Percentiles rank a stretch among this genome's conserved stretches.
Conservation (phyloP, 1,284 basidiomycete genomes). For the Naganishia albida region DNA sequence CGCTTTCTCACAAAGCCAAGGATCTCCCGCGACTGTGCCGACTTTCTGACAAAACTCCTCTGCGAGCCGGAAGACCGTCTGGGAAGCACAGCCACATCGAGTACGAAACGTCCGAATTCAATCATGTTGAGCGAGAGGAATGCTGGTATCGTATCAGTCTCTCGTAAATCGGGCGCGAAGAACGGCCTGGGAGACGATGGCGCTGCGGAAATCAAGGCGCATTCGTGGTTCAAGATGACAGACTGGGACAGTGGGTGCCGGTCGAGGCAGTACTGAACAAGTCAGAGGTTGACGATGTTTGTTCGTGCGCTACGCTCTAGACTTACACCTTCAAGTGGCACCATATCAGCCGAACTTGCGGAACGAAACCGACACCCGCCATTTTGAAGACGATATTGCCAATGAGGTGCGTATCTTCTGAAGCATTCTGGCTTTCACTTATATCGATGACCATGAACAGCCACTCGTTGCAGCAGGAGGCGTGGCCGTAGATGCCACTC, state of each 20-base stretch:
- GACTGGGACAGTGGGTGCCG: slow-evolving; percentile 65
- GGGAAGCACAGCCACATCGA: slow-evolving; percentile 68
- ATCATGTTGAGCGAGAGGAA: slow-evolving; percentile 25
- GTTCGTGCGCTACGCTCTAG: slow-evolving; percentile 3
- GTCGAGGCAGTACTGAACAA: neutral
- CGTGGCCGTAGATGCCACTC: slow-evolving; percentile 74
- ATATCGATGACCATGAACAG: slow-evolving; percentile 52
- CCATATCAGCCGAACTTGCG: slow-evolving; percentile 84
- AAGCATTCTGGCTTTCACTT: slow-evolving; percentile 1
- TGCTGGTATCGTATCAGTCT: neutral
- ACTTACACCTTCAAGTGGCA: slow-evolving; percentile 56
- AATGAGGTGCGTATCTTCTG: slow-evolving; percentile 66
- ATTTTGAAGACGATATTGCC: slow-evolving; percentile 91
- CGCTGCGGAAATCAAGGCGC: slow-evolving; percentile 82
- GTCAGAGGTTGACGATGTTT: neutral
- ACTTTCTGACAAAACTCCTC: slow-evolving; percentile 81
- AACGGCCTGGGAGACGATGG: slow-evolving; percentile 64
- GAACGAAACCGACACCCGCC: slow-evolving; percentile 77
- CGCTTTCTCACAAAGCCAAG: slow-evolving; percentile 81
- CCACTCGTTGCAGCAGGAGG: slow-evolving; percentile 86
- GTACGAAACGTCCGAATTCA: slow-evolving; percentile 74
- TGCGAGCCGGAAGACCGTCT: slow-evolving; percentile 94
- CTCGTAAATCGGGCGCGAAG: slow-evolving; percentile 42
- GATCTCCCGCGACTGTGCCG: slow-evolving; percentile 80
- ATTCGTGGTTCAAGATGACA: slow-evolving; percentile 82